Conservation (phyloP, 805 yeast genomes). For the Candida vartiovaarae region DNA sequence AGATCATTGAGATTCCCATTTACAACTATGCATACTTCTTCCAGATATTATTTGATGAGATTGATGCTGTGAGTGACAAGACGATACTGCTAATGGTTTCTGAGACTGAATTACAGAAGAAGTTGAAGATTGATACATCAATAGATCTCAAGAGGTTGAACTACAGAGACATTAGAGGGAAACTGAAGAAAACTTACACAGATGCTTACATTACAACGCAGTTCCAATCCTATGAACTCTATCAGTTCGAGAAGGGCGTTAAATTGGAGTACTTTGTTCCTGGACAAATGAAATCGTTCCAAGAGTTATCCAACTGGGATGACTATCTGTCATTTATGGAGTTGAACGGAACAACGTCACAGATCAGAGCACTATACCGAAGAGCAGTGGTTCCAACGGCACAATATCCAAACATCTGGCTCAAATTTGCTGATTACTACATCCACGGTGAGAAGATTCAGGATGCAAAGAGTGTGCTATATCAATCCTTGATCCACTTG, state of each 20-base stretch:
- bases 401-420: conserved; percentile 41
- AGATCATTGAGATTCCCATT: conserved; percentile 47
- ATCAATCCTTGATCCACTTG: conserved; percentile 27
- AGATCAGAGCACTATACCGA: conserved; percentile 32
- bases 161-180: conserved; percentile 26
- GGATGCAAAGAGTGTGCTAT: conserved; percentile 33
- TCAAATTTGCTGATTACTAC: conserved; percentile 39
- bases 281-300: conserved; percentile 24
- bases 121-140: conserved; percentile 10
- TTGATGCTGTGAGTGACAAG: conserved; percentile 11
- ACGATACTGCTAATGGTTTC: conserved; percentile 10
- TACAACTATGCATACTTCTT: conserved; percentile 46
- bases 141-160: conserved; percentile 6
- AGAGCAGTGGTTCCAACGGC: conserved; percentile 42
- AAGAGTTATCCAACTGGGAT: conserved; percentile 54
- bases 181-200: conserved; percentile 39
- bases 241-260: conserved; percentile 40
- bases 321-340: conserved; percentile 52
- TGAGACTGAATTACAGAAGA: conserved; percentile 16
- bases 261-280: conserved; percentile 32
- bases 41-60: conserved; percentile 30
- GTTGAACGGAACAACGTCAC: conserved; percentile 11
- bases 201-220: conserved; percentile 53
- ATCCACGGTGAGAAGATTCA: conserved; percentile 25
- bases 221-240: conserved; percentile 42